phyloP scores from a whole-genome alignment of 1,139 yeast species.

The Candida frijolesensis region DNA sequence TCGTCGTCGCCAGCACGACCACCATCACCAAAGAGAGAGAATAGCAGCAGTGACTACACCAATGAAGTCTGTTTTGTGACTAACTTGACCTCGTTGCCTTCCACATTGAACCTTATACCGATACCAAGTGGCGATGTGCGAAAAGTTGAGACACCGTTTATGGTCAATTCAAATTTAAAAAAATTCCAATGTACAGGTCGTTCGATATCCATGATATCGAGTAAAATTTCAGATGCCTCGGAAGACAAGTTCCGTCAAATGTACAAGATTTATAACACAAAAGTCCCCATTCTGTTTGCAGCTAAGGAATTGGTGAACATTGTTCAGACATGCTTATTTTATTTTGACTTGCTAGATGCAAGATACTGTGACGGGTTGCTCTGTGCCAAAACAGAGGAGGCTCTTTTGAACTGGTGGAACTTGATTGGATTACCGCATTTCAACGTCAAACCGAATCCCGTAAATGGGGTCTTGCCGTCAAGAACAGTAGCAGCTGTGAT shows the following conservation, averaged over 20 bases:
- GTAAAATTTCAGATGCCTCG: conserved; percentile 70
- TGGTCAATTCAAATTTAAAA: conserved; percentile 74
- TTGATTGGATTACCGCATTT: conserved; percentile 67
- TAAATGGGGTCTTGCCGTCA: conserved; percentile 61
- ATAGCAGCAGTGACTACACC: conserved; percentile 8
- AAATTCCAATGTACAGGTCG: conserved; percentile 85
- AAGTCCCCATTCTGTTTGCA: conserved; percentile 63
- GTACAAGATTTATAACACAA: conserved; percentile 54
- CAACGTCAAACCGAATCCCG: conserved; percentile 45
- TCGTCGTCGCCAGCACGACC: not conserved
- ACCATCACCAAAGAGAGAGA: conserved; percentile 9
- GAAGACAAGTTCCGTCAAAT: conserved; percentile 82
- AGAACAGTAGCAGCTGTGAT: conserved; percentile 63
- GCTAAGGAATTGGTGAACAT: conserved; percentile 73
- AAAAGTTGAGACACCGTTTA: conserved; percentile 56
- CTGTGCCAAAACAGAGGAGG: conserved; percentile 75
- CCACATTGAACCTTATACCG: conserved; percentile 70
- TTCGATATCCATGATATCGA: conserved; percentile 66
- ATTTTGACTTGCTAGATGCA: conserved; percentile 73
- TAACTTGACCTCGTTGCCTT: conserved; percentile 77
- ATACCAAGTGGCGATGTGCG: conserved; percentile 65
- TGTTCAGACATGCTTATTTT: conserved; percentile 74
- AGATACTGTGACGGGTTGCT: conserved; percentile 79
- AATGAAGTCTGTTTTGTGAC: conserved; percentile 68
- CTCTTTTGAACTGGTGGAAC: conserved; percentile 82